Evolutionary conservation across 1,139 yeast genomes (phyloP).

Genomic region (Candida tropicalis): DNA sequence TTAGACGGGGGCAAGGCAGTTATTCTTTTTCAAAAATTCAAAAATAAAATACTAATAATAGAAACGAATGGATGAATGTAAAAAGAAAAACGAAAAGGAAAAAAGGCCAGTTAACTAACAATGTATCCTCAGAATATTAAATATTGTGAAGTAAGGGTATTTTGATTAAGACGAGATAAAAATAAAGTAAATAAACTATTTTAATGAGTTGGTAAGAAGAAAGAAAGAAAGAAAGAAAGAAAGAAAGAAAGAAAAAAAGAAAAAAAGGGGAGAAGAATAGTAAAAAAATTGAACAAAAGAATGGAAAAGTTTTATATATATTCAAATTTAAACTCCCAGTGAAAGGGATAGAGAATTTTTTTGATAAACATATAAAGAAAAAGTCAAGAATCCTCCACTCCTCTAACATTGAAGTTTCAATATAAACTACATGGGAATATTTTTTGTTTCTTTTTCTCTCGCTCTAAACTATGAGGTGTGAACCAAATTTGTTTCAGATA

Average conservation of each 20-base stretch:
- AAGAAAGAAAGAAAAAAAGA: not conserved
- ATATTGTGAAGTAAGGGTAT: no score
- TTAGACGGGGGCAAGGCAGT: no score
- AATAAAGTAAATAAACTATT: no score
- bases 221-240: no score
- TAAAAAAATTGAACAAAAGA: constrained; percentile 1
- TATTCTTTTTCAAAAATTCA: no score
- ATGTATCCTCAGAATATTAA: no score
- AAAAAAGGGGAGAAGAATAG: not conserved
- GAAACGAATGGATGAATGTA: no score
- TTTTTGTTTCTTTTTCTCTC: not conserved
- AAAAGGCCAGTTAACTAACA: no score
- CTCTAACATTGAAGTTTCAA: no score
- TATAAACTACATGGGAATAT: not conserved
- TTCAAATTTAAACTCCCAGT: not conserved
- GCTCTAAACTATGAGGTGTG: not conserved
- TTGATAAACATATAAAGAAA: not conserved
- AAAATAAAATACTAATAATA: no score
- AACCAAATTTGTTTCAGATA: constrained; percentile 1
- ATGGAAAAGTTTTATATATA: constrained; percentile 2
- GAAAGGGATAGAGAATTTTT: not conserved
- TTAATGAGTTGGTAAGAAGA: no score
- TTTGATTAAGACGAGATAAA: not conserved
- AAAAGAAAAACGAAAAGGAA: no score
- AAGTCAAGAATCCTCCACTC: not conserved